These are phyloP conservation scores for Cymbopogon flexuosus DNA, from an alignment of 202 grass and related monocot genomes.

Conservation along the genomic window DNA sequence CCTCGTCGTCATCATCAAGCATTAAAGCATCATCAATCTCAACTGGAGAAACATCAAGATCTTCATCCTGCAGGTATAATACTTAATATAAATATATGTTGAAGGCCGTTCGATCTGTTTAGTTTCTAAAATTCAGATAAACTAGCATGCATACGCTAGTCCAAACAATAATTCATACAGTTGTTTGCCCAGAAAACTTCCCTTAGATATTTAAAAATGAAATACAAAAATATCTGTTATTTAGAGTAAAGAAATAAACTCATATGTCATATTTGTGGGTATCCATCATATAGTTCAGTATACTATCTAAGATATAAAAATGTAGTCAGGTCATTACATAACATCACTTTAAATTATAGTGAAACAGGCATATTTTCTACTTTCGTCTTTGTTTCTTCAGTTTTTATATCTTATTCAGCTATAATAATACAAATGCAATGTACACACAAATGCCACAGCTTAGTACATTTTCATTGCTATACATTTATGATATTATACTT, in stretches of 20 bases:
- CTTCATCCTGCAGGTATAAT: conserved; percentile 54
- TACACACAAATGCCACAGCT: neutral
- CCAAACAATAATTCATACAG: neutral
- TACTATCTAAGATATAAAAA: neutral
- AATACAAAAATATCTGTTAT: neutral
- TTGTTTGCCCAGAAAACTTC: neutral
- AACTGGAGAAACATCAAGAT: conserved; percentile 62
- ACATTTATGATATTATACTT: neutral
- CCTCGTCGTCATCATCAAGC: conserved; percentile 79
- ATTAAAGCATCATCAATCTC: conserved; percentile 75
- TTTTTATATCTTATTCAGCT: neutral
- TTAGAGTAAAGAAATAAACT: neutral
- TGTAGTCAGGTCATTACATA: neutral
- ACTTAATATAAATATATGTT: neutral
- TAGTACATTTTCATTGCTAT: neutral
- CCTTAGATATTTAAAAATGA: neutral
- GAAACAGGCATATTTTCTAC: neutral
- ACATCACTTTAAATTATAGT: neutral
- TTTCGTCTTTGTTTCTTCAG: neutral
- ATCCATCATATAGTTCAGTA: neutral
- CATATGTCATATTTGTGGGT: neutral
- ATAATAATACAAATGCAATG: neutral
- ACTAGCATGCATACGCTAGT: neutral
- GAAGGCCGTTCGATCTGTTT: neutral
- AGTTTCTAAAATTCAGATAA: neutral